Percentiles rank a stretch among this genome's conserved stretches.
phyloP scores from a whole-genome alignment of 1,284 basidiomycete genomes.

The Cryptococcus neoformans region DNA sequence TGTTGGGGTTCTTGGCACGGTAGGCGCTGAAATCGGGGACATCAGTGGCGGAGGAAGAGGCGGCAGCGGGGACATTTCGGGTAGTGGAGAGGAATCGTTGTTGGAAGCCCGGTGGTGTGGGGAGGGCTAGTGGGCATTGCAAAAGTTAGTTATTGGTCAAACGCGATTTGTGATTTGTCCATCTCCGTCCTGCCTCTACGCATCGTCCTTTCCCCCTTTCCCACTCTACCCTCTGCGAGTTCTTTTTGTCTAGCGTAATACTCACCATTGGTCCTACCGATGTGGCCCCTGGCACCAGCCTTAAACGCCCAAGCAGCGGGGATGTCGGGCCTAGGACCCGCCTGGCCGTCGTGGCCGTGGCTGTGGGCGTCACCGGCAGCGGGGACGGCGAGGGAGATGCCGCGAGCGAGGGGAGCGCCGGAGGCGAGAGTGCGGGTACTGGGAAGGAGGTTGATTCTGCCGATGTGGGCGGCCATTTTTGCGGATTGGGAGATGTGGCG shows the following conservation, averaged over 20 bases:
- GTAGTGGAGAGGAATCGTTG: conserved; percentile 60
- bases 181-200: neutral
- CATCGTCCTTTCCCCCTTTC: neutral
- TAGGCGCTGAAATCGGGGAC: conserved; percentile 89
- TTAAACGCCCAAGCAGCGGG: conserved; percentile 65
- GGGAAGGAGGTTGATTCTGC: conserved; percentile 66
- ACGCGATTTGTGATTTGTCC: neutral
- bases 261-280: conserved; percentile 69
- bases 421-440: conserved; percentile 72
- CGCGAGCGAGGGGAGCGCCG: conserved; percentile 95
- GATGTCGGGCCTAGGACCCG: conserved; percentile 59
- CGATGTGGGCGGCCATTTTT: conserved; percentile 16
- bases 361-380: conserved; percentile 60
- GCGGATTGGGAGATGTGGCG: neutral
- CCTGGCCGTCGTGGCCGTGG: conserved; percentile 57
- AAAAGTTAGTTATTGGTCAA: neutral
- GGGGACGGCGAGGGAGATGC: conserved; percentile 84
- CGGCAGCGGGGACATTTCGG: conserved; percentile 49
- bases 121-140: conserved; percentile 31
- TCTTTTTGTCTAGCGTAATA: neutral
- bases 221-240: neutral
- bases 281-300: conserved; percentile 36
- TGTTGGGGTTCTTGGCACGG: conserved; percentile 63
- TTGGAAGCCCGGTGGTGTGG: conserved; percentile 55
- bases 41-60: conserved; percentile 51